A percentile compares a stretch with the other conserved stretches of the same genome.
Evolutionary conservation across 2,329 filamentous ascomycete genomes (phyloP).

Genomic region (Cyanodermella asteris): DNA sequence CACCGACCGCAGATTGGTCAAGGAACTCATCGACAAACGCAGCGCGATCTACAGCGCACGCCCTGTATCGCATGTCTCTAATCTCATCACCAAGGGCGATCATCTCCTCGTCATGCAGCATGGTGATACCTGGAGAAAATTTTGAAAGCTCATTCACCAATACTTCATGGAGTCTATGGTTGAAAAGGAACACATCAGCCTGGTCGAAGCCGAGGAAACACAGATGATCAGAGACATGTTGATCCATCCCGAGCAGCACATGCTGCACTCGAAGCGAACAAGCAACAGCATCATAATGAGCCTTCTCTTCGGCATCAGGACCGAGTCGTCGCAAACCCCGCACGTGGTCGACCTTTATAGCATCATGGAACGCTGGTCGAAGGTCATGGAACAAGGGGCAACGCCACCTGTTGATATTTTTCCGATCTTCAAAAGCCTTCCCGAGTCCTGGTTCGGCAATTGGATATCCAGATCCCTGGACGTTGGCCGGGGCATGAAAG

Average conservation of each 20-base stretch:
- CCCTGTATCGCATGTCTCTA: conserved; percentile 20
- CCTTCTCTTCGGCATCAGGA: conserved; percentile 17
- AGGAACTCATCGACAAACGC: conserved; percentile 24
- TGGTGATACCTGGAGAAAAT: conserved; percentile 21
- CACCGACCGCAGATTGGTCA: conserved; percentile 18
- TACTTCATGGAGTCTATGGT: conserved; percentile 23
- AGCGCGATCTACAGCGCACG: conserved; percentile 22
- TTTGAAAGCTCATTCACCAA: conserved; percentile 25
- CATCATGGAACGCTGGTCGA: conserved; percentile 22
- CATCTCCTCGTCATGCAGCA: conserved; percentile 27
- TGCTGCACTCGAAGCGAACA: conserved; percentile 26
- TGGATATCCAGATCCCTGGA: conserved; percentile 17
- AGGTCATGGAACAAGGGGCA: conserved; percentile 24
- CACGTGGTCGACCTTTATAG: conserved; percentile 20
- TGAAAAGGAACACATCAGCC: conserved; percentile 19
- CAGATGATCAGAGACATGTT: conserved; percentile 27
- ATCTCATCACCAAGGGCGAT: conserved; percentile 24
- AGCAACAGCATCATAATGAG: conserved; percentile 28
- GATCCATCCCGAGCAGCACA: conserved; percentile 19
- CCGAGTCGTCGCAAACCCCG: conserved; percentile 11
- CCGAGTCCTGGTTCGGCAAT: conserved; percentile 19
- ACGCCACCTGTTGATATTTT: conserved; percentile 29
- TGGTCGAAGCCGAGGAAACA: conserved; percentile 26
- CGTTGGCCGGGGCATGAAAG: conserved; percentile 20
- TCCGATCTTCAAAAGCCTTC: conserved; percentile 22